These are phyloP conservation scores for Cryptosporidium felis DNA, from an alignment of 169 alveolate species.

Conservation along the genomic window DNA sequence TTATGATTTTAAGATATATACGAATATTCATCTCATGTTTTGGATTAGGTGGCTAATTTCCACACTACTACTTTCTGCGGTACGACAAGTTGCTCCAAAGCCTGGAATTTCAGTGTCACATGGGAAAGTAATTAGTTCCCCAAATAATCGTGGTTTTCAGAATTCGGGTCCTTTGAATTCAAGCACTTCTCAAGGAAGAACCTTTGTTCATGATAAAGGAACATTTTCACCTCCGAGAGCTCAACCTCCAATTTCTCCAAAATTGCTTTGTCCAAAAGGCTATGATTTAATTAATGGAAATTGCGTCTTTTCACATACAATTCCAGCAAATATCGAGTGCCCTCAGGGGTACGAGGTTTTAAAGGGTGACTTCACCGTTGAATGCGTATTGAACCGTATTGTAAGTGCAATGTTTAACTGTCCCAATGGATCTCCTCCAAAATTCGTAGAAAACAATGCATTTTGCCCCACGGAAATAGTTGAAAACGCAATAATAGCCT, in stretches of 20 bases:
- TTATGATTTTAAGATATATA: slow-evolving; percentile 3
- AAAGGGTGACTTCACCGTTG: slow-evolving; percentile 5
- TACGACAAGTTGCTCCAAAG: slow-evolving; percentile 14
- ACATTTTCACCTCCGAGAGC: background rate
- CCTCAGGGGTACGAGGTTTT: slow-evolving; percentile 48
- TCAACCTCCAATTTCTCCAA: slow-evolving; percentile 47
- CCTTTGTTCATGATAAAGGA: slow-evolving; percentile 57
- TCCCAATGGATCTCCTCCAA: slow-evolving; percentile 55
- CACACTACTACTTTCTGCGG: background rate
- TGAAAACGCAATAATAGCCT: background rate
- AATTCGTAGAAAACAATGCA: slow-evolving; percentile 10
- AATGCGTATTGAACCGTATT: background rate
- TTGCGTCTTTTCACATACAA: slow-evolving; percentile 29
- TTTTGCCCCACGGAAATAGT: slow-evolving; percentile 41
- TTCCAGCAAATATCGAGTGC: slow-evolving; percentile 63
- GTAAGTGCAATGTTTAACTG: slow-evolving; percentile 44
- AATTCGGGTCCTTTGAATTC: background rate
- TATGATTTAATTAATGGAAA: slow-evolving; percentile 29
- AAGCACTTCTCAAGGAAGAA: slow-evolving; percentile 12
- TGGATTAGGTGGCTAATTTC: slow-evolving; percentile 22
- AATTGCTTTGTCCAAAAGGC: slow-evolving; percentile 46
- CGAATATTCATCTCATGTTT: slow-evolving; percentile 4
- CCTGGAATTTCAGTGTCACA: slow-evolving; percentile 61
- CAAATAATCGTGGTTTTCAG: background rate
- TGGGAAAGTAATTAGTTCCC: slow-evolving; percentile 19